These are phyloP conservation scores for Epithele typhae DNA, from an alignment of 768 basidiomycete species.

Conservation along the genomic window DNA sequence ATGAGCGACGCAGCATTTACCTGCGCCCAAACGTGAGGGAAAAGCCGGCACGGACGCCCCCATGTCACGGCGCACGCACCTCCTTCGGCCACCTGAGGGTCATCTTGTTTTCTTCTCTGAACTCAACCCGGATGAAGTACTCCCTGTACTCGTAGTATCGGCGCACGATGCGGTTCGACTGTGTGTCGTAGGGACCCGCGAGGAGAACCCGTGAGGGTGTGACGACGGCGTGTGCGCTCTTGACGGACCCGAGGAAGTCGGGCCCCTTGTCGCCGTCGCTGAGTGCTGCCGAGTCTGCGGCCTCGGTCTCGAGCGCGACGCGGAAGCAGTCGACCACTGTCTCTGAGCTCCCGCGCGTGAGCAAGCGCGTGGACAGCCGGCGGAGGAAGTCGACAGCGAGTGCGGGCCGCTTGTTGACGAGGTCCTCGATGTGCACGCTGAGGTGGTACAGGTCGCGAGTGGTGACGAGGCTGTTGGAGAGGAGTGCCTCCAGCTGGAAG, in stretches of 20 bases:
- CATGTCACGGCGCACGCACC: no score
- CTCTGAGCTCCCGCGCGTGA: slow-evolving; percentile 37
- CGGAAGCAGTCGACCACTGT: slow-evolving; percentile 44
- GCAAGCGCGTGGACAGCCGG: slow-evolving; percentile 47
- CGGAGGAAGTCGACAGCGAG: slow-evolving; percentile 49
- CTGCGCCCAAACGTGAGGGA: no score
- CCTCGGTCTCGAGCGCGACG: slow-evolving; percentile 22
- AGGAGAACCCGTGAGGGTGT: slow-evolving; percentile 72
- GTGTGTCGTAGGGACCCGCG: slow-evolving; percentile 67
- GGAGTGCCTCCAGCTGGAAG: slow-evolving; percentile 71
- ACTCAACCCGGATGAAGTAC: slow-evolving; percentile 75
- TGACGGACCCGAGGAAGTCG: slow-evolving; percentile 38
- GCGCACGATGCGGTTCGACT: slow-evolving; percentile 77
- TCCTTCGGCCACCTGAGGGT: slow-evolving; percentile 50
- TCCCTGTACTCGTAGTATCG: slow-evolving; percentile 53
- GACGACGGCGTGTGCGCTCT: slow-evolving; percentile 63
- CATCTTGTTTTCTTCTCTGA: slow-evolving; percentile 73
- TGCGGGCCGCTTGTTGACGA: slow-evolving; percentile 30
- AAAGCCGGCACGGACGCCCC: no score
- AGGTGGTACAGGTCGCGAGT: slow-evolving; percentile 51
- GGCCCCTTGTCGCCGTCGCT: no score
- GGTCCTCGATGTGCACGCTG: slow-evolving; percentile 36
- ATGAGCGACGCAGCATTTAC: no score
- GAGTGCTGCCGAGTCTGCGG: not conserved
- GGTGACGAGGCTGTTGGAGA: slow-evolving; percentile 59